Evolutionary conservation across 495 filamentous ascomycete genomes (phyloP), one percentile per base, ranked within the genome.

Genomic region (Recurvomyces mirabilis): DNA sequence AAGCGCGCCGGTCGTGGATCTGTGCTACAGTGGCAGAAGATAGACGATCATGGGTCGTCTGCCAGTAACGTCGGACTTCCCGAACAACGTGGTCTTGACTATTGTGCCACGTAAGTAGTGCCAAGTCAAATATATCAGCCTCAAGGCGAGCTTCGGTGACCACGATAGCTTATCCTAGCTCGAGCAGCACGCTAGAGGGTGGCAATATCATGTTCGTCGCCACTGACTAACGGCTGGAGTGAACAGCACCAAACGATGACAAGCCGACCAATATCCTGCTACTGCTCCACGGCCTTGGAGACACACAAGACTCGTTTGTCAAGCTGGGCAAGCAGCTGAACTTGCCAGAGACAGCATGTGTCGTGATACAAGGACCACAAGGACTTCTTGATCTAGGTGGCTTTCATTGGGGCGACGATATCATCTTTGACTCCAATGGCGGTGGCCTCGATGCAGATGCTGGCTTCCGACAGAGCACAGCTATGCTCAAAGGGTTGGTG

Each of bases 331-430:
- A 65, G n/a, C 74, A 77, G 49, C 63, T 95, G n/a, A 60, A 72
- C 31, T 76, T 95, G 11, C 86, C 88, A 0, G 82, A 87, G 55
- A 91, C 93, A 31, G 71, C 75, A 22, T 73, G 76, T 55, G 69
- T 98, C 25, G 75, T 86, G 3, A 60, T 96, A 20, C 81, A 79
- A 58, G 91, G 77, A 0, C 77, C 81, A 0, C 68, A 63, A n/a
- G 75, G 76, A 0, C 65, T 96, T 3, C 75, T 86, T 38, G 69
- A 80, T 21, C 65, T 88, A 0, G 69, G 75, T 11, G 85, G 84
- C 18, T 95, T 78, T 58, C 87, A 95, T 64, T 96, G 88, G 89
- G 87, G 87, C 38, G 84, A 96, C 60, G 89, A 98, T 57, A 62
- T 98, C 24, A 56, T 70, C 2, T 75, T 94, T 37, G 75, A 82